Base-by-base conservation (phyloP, 805 yeast genomes). In the Candida suzukii region DNA sequence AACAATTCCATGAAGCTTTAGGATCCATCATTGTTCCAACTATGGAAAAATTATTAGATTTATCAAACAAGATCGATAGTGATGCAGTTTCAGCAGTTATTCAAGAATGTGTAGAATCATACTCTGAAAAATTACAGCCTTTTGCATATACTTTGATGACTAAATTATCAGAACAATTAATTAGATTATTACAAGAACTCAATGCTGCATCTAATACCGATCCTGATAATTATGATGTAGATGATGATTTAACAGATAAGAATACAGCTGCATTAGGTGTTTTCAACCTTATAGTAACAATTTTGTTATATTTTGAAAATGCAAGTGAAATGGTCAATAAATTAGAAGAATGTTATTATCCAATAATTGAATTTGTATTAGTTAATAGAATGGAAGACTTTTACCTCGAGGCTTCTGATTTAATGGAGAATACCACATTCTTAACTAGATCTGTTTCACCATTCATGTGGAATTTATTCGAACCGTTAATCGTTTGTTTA, bases 31-130 rank as follows among this genome's bases (percentile, higher is more conserved):
- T 91, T 42, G 74, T 90, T 26, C 85, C 84, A 29, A 78, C 90
- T 1, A 86, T 93, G 87, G 86, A 88, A 47, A 80, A 75, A 49
- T 67, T 93, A 43, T 67, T 91, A 48, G 74, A 73, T 10, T 64
- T 91, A 36, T 80, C 95, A 4, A 82, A 86, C 54, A 80, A 80
- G 44, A 78, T 90, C 48, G 99, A 91, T 53, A 79, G 83, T 43
- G 99, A 93, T 56, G 76, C 88, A 2, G 73, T 93, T 24, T 78
- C 95, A 19, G 84, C 83, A 20, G 96, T 91, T 7, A 88, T 91
- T 83, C 98, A 91, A 67, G 96, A 90, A 53, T 83, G 93, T 57
- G 97, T 91, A 25, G 96, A 90, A 56, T 78, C 76, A 44, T 93
- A 83, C 61, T 74, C 95, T 5, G 85, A 81, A 48, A 95, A 91